Percentiles rank a stretch among this genome's conserved stretches.
phyloP scores from a whole-genome alignment of 2,329 filamentous ascomycete genomes.

The Monilinia laxa region DNA sequence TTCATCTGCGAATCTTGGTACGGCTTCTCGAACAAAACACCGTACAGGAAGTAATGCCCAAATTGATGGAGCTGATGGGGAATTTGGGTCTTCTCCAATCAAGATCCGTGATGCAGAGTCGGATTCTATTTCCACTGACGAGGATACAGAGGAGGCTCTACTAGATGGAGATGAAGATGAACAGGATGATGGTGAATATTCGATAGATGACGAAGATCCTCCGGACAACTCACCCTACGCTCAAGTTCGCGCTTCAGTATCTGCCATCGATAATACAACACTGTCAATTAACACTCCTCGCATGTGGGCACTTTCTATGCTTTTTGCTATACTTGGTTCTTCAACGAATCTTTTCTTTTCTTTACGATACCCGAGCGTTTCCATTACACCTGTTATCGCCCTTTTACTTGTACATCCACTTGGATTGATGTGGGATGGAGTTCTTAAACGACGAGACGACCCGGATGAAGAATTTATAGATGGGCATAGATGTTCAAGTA shows the following conservation, averaged over 20 bases:
- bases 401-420: conserved; percentile 81
- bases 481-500: conserved; percentile 43
- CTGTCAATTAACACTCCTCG: conserved; percentile 85
- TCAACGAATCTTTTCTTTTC: conserved; percentile 88
- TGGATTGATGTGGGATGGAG: conserved; percentile 73
- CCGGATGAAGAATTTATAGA: conserved; percentile 56
- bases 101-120: conserved; percentile 25
- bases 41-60: conserved; percentile 19
- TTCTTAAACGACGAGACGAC: conserved; percentile 61
- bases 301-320: conserved; percentile 79
- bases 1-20: conserved; percentile 19
- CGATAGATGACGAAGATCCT: conserved; percentile 50
- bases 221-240: conserved; percentile 73
- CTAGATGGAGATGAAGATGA: conserved; percentile 39
- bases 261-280: conserved; percentile 70
- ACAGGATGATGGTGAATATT: conserved; percentile 39
- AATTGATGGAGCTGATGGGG: conserved; percentile 31
- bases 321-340: conserved; percentile 79
- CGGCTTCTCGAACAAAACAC: conserved; percentile 1
- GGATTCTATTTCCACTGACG: conserved; percentile 35
- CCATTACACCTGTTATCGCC: conserved; percentile 85
- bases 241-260: conserved; percentile 76
- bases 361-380: conserved; percentile 84
- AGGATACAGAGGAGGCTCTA: conserved; percentile 41
- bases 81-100: conserved; percentile 33